Conservation (phyloP, 495 filamentous ascomycete species). For the Talaromyces trachyspermus region DNA sequence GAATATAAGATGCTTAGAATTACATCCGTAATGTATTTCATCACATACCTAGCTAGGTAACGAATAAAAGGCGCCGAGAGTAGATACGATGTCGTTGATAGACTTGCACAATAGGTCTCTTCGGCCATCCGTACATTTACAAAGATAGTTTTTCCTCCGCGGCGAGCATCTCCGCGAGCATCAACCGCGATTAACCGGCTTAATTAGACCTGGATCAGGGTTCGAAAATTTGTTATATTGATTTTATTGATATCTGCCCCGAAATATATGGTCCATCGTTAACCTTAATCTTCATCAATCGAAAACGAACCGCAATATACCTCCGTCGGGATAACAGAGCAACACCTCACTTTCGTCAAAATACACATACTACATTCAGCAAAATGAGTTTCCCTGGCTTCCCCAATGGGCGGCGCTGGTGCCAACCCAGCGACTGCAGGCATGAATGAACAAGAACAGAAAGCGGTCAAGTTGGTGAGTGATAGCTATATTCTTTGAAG, state of each 20-base stretch:
- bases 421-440: conserved; percentile 19
- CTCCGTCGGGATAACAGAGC: no score
- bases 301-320: no score
- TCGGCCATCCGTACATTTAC: conserved; percentile 17
- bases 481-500: neutral
- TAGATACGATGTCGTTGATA: neutral
- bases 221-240: no score
- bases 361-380: no score
- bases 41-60: neutral
- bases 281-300: no score
- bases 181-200: no score
- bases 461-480: conserved; percentile 47
- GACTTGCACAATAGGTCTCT: conserved; percentile 10
- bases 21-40: no score
- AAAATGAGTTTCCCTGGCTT: conserved; percentile 43
- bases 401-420: conserved; percentile 22
- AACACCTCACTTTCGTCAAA: no score
- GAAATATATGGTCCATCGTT: no score
- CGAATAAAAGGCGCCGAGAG: neutral
- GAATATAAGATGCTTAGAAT: neutral
- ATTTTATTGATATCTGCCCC: no score
- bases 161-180: neutral
- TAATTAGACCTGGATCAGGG: no score
- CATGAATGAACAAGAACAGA: conserved; percentile 46
- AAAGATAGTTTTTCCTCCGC: conserved; percentile 1